Evolutionary conservation across 345 rosid species (phyloP).

Genomic region (Pistacia vera): DNA sequence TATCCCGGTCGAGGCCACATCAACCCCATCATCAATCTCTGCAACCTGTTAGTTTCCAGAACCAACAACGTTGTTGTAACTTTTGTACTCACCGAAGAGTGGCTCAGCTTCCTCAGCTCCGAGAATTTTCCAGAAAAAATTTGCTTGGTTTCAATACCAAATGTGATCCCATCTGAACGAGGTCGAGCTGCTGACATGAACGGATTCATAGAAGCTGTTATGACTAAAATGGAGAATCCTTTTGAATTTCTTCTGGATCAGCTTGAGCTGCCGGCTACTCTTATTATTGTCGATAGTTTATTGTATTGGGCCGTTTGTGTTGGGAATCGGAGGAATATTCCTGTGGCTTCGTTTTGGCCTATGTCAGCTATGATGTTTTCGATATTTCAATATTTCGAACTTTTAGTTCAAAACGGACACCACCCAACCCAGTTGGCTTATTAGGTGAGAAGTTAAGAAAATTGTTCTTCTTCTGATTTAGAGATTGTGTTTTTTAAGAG

Average conservation of each 20-base stretch:
- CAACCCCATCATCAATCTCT: slow-evolving; percentile 22
- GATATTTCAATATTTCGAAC: slow-evolving; percentile 18
- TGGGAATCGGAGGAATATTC: slow-evolving; percentile 26
- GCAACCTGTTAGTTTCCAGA: slow-evolving; percentile 5
- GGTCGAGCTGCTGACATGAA: slow-evolving; percentile 14
- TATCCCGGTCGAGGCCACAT: slow-evolving; percentile 22
- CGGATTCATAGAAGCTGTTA: slow-evolving; percentile 21
- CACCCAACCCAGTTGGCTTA: slow-evolving; percentile 12
- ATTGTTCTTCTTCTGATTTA: background rate
- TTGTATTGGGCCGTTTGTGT: slow-evolving; percentile 18
- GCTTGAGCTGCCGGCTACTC: background rate
- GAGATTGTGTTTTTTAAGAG: no score
- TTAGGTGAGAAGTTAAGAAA: background rate
- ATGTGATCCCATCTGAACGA: slow-evolving; percentile 28
- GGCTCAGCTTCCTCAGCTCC: slow-evolving; percentile 11
- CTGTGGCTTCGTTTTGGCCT: slow-evolving; percentile 27
- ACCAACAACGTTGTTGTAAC: background rate
- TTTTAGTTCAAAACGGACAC: slow-evolving; percentile 21
- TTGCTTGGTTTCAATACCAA: slow-evolving; percentile 23
- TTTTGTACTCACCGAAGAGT: slow-evolving; percentile 22
- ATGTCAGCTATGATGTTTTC: slow-evolving; percentile 24
- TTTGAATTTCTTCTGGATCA: slow-evolving; percentile 23
- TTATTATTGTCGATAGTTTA: slow-evolving; percentile 15
- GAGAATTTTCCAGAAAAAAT: background rate
- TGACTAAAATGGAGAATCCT: slow-evolving; percentile 29